Conservation (phyloP, 2,329 filamentous ascomycete species). For the Penicillium freii region DNA sequence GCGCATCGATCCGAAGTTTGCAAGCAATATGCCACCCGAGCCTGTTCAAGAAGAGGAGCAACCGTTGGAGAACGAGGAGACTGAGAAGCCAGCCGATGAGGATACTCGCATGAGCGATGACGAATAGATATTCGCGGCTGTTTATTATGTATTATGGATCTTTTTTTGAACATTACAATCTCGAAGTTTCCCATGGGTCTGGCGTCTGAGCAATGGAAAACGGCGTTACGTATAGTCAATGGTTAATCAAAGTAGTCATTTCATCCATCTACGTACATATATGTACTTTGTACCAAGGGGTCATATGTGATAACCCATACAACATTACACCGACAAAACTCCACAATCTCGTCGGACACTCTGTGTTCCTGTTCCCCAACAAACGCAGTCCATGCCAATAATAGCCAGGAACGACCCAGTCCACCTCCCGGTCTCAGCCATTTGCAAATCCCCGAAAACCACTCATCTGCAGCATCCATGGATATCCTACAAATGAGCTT, state of each 20-base stretch:
- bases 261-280: too few relatives aligned
- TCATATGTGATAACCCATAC: too few relatives aligned
- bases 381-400: too few relatives aligned
- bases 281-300: too few relatives aligned
- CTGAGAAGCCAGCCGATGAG: conserved; percentile 17
- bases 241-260: background rate
- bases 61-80: conserved; percentile 12
- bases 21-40: conserved; percentile 34
- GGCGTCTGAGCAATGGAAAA: conserved; percentile 13
- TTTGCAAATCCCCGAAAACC: too few relatives aligned
- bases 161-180: conserved; percentile 4
- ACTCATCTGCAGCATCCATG: too few relatives aligned
- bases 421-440: too few relatives aligned
- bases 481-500: too few relatives aligned
- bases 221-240: conserved; percentile 4
- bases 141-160: conserved; percentile 11
- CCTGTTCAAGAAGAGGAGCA: conserved; percentile 16
- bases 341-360: too few relatives aligned
- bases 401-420: too few relatives aligned
- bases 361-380: too few relatives aligned
- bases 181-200: conserved; percentile 8
- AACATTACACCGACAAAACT: too few relatives aligned
- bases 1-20: conserved; percentile 47
- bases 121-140: background rate
- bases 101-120: conserved; percentile 27